Base-by-base conservation (phyloP, 345 rosid genomes). In the Carallia pectinifolia region DNA sequence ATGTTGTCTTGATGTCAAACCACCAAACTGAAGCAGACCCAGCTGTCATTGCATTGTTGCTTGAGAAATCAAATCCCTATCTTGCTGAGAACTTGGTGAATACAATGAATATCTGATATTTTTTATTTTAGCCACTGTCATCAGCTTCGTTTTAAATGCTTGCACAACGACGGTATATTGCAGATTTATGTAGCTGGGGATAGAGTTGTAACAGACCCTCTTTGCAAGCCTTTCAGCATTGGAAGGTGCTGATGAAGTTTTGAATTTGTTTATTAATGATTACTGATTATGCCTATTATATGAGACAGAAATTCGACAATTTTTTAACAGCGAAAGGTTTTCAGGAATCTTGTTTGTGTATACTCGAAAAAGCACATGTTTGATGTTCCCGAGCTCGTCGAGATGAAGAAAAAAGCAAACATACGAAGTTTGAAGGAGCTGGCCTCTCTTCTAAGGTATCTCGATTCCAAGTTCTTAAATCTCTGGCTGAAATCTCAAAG, bases 21-120 rank as follows among this genome's bases (percentile, higher is more conserved):
- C 99, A 95, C 85, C 99, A 95, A 81, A 87, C 86, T 69, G 97
- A 95, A 84, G 97, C 99, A 69, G 99, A 95, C 69, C 99, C 99
- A 10, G 96, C 96, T 37, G 34, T 90, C 67, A 95, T 95, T 65
- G 84, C 99, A 5, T 79, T 95, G 70, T 71, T 87, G 82, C 97
- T 95, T 80, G 99, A 95, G 79, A 82, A 80, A 73, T 82, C 93
- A 62, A 82, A 83, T 58, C 82, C 88, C 6, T 77, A 76, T 64
- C 78, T 87, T 29, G 86, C 93, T 30, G 93, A 87, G 80, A 95
- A 86, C 77, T 61, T 90, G 90, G 99, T 90, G 70, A 87, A 71
- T 72, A 37, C 40, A 47, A 16, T 55, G 33, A 56, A 27, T 56
- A 56, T 19, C 1, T 56, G 34, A 56, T 27, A 56, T 27, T 2